These are phyloP conservation scores for Taiozyma sp. DNA, from an alignment of 1,139 yeast genomes.

Conservation along the genomic window DNA sequence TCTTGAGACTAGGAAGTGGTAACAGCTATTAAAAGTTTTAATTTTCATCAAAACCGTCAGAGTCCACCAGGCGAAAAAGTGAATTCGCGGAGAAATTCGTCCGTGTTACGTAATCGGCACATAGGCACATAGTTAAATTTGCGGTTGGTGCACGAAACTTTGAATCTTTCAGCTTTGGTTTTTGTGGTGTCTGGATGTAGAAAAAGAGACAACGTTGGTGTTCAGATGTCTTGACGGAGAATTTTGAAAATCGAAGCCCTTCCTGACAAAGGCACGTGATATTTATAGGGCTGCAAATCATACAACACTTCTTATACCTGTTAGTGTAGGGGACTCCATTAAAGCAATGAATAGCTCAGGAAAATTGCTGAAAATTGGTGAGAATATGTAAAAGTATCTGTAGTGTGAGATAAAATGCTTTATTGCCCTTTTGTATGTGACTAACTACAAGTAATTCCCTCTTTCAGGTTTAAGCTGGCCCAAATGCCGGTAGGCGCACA, in stretches of 20 bases:
- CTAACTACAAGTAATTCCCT: not conserved
- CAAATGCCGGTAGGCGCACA: not conserved
- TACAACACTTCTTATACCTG: not conserved
- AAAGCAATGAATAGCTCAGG: not conserved
- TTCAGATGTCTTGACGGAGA: too few species aligned
- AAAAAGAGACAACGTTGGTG: too few species aligned
- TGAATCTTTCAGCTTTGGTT: not conserved
- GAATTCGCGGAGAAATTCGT: not conserved
- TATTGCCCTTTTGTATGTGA: not conserved
- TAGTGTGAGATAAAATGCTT: not conserved
- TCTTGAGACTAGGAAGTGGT: slow-evolving; percentile 5
- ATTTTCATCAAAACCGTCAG: slow-evolving; percentile 4
- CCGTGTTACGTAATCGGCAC: not conserved
- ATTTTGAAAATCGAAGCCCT: too few species aligned
- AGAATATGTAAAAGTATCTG: not conserved
- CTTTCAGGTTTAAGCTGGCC: not conserved
- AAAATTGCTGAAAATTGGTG: not conserved
- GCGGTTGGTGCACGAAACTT: not conserved
- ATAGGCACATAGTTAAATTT: not conserved
- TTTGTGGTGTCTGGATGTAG: not conserved
- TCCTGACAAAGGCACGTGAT: not conserved
- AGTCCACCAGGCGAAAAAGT: not conserved
- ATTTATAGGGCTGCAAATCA: not conserved
- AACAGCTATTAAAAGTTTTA: slow-evolving; percentile 2
- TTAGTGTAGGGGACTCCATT: not conserved